These are phyloP conservation scores for Hypoxylon sp. DNA, from an alignment of 2,329 filamentous ascomycete genomes.

Conservation along the genomic window DNA sequence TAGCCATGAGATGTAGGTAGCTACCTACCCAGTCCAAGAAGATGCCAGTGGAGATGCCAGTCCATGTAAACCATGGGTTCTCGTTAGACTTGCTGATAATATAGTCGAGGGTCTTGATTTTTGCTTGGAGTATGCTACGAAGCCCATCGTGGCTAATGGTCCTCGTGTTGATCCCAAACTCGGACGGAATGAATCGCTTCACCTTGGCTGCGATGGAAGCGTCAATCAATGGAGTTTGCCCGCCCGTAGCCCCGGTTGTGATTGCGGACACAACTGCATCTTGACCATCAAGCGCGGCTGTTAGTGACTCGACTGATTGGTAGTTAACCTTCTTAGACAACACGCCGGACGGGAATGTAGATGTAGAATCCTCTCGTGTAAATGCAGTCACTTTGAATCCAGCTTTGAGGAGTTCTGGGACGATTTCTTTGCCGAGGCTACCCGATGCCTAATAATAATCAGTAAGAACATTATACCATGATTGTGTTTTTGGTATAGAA, in stretches of 20 bases:
- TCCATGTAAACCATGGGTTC: conserved; percentile 63
- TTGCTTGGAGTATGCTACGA: conserved; percentile 40
- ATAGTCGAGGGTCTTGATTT: conserved; percentile 55
- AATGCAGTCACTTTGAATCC: conserved; percentile 60
- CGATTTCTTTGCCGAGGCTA: conserved; percentile 43
- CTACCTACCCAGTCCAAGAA: conserved; percentile 69
- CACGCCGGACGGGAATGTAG: conserved; percentile 49
- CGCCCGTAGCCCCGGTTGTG: conserved; percentile 51
- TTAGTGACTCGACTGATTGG: conserved; percentile 54
- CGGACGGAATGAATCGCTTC: conserved; percentile 64
- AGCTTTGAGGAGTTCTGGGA: conserved; percentile 44
- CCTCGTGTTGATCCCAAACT: conserved; percentile 55
- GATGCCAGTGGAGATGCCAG: conserved; percentile 63
- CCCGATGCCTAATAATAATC: conserved; percentile 43
- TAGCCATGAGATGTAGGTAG: too few relatives aligned
- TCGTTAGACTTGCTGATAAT: conserved; percentile 58
- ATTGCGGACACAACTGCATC: conserved; percentile 64
- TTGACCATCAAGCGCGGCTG: conserved; percentile 57
- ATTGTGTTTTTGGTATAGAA: too few relatives aligned
- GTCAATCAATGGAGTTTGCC: conserved; percentile 61
- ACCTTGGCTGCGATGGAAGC: conserved; percentile 65
- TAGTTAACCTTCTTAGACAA: conserved; percentile 59
- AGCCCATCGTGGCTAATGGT: conserved; percentile 36
- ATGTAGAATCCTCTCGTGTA: conserved; percentile 54
- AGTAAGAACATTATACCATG: not conserved